Base-by-base conservation (phyloP, 2,329 filamentous ascomycete genomes). In the Ampelomyces quisqualis region DNA sequence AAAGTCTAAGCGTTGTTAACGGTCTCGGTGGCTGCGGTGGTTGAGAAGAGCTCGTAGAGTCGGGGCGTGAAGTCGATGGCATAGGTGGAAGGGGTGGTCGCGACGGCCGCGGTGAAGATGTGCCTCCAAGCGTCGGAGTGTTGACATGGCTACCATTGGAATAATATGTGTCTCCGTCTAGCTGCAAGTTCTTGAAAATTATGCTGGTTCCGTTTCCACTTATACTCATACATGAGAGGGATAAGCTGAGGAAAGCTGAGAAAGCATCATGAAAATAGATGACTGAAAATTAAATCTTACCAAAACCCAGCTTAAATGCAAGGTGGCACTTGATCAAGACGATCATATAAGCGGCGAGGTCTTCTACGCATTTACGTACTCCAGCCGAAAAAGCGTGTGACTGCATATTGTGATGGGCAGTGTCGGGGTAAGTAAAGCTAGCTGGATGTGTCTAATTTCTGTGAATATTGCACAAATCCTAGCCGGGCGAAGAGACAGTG, bases 151-250 rank as follows among this genome's bases (percentile, higher is more conserved):
- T 53, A 1, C 60, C 60, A 49, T 64, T 57, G 33, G 81, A 85
- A 48, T 76, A 79, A 58, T 79, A 64, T 5, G 80, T 74, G 73
- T 77, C 82, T 1, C 77, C 77, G 45, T 83, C 76, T 34, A 86
- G 64, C 27, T 77, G 60, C 72, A 82, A 76, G 51, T 78, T 77
- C 70, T 86, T 86, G 43, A 86, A 72, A 7, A 85, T 71, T 5
- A 77, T 84, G 45, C 80, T 84, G 58, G 85, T 84, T 2, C 70
- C 70, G 2, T 68, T 57, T 0, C 74, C 70, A 4, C 70, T 74
- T 49, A 84, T 82, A 0, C 69, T 69, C 1, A 67, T 62, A 2
- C 75, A 72, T 5, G 68, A 73, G 2, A 59, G 48, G 3, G 7
- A 24, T 8, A n/a, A 24, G 22, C n/a, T 24, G 22, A 24, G n/a